A percentile compares a stretch with the other conserved stretches of the same genome.
Evolutionary conservation across 805 yeast genomes (phyloP).

Genomic region (Schwanniomyces occidentalis): DNA sequence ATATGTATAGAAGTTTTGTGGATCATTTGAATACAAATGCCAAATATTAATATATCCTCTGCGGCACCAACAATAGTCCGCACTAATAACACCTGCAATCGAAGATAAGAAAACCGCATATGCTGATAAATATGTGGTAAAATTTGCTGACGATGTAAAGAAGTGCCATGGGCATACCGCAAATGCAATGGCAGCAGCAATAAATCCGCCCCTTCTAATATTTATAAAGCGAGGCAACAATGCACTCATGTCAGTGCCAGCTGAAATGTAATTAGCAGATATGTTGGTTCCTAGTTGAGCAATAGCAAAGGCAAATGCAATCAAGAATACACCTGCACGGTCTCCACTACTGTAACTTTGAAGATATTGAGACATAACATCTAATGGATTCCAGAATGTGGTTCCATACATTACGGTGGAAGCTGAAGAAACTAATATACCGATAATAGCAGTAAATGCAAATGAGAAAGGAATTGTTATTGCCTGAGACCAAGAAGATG

Average conservation of each 20-base stretch:
- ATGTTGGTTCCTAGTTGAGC: conserved; percentile 38
- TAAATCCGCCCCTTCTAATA: conserved; percentile 45
- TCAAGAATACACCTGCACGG: conserved; percentile 52
- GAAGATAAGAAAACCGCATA: conserved; percentile 19
- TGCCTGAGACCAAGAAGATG: conserved; percentile 1
- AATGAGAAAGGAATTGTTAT: conserved; percentile 11
- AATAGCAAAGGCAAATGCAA: conserved; percentile 27
- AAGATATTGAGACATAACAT: conserved; percentile 41
- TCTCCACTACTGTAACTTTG: conserved; percentile 37
- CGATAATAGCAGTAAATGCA: conserved; percentile 21
- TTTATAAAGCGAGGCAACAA: conserved; percentile 45
- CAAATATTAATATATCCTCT: not conserved
- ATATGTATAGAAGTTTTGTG: not conserved
- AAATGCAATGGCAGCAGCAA: conserved; percentile 30
- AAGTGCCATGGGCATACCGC: conserved; percentile 35
- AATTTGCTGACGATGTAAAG: conserved; percentile 26
- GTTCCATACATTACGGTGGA: not conserved
- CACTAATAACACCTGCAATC: conserved; percentile 25
- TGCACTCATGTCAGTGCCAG: conserved; percentile 52
- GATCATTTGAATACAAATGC: not conserved
- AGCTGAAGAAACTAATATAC: conserved; percentile 6
- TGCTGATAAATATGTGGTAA: conserved; percentile 26
- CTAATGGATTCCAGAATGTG: conserved; percentile 48
- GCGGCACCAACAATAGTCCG: conserved; percentile 31
- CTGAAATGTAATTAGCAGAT: conserved; percentile 52